Evolutionary conservation across 1,284 basidiomycete genomes (phyloP).

Genomic region (Salmacisia buchloeana): DNA sequence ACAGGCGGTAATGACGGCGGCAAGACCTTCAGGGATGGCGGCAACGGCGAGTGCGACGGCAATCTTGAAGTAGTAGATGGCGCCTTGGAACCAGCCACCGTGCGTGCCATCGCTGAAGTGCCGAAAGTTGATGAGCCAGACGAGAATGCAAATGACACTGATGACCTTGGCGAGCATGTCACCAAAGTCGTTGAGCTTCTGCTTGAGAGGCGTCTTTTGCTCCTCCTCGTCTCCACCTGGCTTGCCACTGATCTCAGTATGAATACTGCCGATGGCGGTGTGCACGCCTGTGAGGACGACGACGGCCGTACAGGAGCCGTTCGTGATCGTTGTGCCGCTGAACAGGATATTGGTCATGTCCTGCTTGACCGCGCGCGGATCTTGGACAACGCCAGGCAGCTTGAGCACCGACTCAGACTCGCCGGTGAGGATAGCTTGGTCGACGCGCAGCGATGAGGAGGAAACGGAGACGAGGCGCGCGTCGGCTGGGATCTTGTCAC

Average conservation of each 20-base stretch:
- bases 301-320: constrained; percentile 74
- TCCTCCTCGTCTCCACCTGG: background rate
- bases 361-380: constrained; percentile 78
- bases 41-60: constrained; percentile 79
- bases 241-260: constrained; percentile 68
- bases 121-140: constrained; percentile 89
- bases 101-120: constrained; percentile 90
- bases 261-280: constrained; percentile 90
- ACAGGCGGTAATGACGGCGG: constrained; percentile 93
- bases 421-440: constrained; percentile 90
- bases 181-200: constrained; percentile 92
- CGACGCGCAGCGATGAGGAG: constrained; percentile 83
- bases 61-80: constrained; percentile 96
- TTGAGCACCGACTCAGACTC: constrained; percentile 85
- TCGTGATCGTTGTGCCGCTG: constrained; percentile 87
- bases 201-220: constrained; percentile 90
- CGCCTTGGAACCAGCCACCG: constrained; percentile 79
- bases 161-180: constrained; percentile 94
- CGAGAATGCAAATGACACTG: constrained; percentile 85
- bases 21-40: constrained; percentile 60
- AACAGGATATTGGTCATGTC: constrained; percentile 94
- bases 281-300: constrained; percentile 76
- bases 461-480: constrained; percentile 79
- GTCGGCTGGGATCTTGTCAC: constrained; percentile 90
- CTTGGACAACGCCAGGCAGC: constrained; percentile 62